phyloP scores from a whole-genome alignment of 768 basidiomycete genomes.

The Gyrodon lividus region DNA sequence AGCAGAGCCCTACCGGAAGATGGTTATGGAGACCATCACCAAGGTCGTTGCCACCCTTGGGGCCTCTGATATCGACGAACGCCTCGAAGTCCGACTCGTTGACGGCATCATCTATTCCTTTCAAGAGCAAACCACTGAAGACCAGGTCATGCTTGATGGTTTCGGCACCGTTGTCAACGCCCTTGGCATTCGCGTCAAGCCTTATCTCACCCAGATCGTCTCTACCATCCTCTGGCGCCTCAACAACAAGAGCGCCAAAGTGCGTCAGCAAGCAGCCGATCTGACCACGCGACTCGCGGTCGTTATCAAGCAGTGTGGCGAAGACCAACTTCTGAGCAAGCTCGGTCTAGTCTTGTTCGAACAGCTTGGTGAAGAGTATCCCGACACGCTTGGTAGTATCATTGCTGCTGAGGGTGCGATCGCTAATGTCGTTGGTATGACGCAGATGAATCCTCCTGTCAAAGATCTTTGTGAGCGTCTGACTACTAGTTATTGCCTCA shows the following conservation, averaged over 20 bases:
- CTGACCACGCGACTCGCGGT: conserved; percentile 92
- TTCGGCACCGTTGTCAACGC: conserved; percentile 98
- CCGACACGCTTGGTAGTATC: conserved; percentile 98
- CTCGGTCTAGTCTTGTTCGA: conserved; percentile 96
- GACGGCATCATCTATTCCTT: conserved; percentile 99
- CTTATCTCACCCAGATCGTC: conserved; percentile 97
- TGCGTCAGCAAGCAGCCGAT: conserved; percentile 99
- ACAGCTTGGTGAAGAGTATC: conserved; percentile 98
- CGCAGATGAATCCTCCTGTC: conserved; percentile 99
- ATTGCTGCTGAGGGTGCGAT: conserved; percentile 99
- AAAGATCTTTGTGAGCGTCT: conserved; percentile 89
- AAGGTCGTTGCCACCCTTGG: conserved; percentile 92
- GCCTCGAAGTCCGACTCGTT: conserved; percentile 89
- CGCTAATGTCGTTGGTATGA: conserved; percentile 99
- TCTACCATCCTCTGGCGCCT: conserved; percentile 98
- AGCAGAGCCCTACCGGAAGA: conserved; percentile 87
- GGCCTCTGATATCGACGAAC: conserved; percentile 96
- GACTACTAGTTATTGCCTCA: background rate
- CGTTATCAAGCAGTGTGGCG: conserved; percentile 98
- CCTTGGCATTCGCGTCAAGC: conserved; percentile 94
- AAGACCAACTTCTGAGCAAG: conserved; percentile 93
- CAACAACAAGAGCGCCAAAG: conserved; percentile 99
- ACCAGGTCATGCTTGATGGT: conserved; percentile 98
- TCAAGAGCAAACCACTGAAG: conserved; percentile 99
- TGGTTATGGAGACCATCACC: conserved; percentile 99